These are phyloP conservation scores for Euphorbia peplus DNA, from an alignment of 345 rosid genomes.

Conservation along the genomic window DNA sequence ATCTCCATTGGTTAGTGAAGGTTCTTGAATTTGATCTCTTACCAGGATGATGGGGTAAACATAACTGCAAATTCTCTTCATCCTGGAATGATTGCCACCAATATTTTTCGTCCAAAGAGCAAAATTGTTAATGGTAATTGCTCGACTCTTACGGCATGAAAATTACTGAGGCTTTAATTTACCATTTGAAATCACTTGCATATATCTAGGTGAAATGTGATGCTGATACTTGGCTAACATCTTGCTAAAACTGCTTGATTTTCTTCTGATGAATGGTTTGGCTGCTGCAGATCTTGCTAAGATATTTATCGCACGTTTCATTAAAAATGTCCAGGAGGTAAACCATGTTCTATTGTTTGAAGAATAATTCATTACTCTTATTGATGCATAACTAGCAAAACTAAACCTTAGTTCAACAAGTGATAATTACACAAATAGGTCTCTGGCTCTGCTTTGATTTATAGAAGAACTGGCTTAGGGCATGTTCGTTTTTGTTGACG, in stretches of 20 bases:
- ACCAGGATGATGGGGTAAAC: slow-evolving; percentile 54
- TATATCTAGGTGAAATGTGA: neutral
- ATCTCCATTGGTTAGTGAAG: neutral
- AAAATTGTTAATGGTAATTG: slow-evolving; percentile 34
- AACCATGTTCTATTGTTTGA: slow-evolving; percentile 1
- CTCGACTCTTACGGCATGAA: neutral
- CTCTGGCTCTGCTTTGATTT: too few relatives aligned
- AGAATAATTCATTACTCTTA: neutral
- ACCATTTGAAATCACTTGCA: neutral
- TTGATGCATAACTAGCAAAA: neutral
- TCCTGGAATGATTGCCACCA: slow-evolving; percentile 62
- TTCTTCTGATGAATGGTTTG: neutral
- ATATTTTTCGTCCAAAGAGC: slow-evolving; percentile 37
- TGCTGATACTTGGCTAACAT: neutral
- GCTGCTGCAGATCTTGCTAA: slow-evolving; percentile 35
- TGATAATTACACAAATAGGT: neutral
- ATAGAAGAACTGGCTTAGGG: too few relatives aligned
- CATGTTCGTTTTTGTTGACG: too few relatives aligned
- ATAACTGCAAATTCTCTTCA: slow-evolving; percentile 71
- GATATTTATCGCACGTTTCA: slow-evolving; percentile 29
- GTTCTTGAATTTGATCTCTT: neutral
- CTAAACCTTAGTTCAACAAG: too few relatives aligned
- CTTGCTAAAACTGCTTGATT: neutral
- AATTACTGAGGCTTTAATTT: neutral
- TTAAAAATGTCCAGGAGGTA: slow-evolving; percentile 51